Evolutionary conservation across 1,139 yeast genomes (phyloP).

Genomic region (Geotrichum restrictum): DNA sequence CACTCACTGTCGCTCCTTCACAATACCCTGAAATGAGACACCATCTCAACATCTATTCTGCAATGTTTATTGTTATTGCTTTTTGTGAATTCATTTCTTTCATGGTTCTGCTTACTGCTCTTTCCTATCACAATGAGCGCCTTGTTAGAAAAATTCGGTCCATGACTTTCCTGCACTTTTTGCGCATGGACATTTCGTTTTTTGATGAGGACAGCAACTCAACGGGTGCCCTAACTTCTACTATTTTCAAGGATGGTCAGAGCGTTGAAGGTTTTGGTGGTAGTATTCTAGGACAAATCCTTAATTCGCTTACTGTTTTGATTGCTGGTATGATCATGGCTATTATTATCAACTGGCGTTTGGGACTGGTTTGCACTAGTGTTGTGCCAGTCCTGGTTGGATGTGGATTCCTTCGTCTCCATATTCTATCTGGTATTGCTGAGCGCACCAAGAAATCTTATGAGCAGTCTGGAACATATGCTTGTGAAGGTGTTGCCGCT

Average conservation of each 20-base stretch:
- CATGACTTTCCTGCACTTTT: slow-evolving; percentile 34
- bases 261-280: slow-evolving; percentile 82
- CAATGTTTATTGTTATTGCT: slow-evolving; percentile 43
- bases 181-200: slow-evolving; percentile 79
- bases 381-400: slow-evolving; percentile 66
- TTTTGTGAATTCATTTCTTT: slow-evolving; percentile 24
- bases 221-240: slow-evolving; percentile 77
- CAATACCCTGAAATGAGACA: slow-evolving; percentile 38
- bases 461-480: slow-evolving; percentile 39
- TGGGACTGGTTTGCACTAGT: slow-evolving; percentile 59
- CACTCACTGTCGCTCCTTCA: slow-evolving; percentile 38
- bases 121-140: slow-evolving; percentile 20
- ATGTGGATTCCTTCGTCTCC: slow-evolving; percentile 73
- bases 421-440: slow-evolving; percentile 69
- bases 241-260: slow-evolving; percentile 80
- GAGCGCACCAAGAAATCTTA: slow-evolving; percentile 43
- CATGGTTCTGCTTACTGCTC: slow-evolving; percentile 33
- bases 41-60: slow-evolving; percentile 38
- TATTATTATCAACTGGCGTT: slow-evolving; percentile 62
- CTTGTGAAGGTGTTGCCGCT: slow-evolving; percentile 39
- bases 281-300: slow-evolving; percentile 76
- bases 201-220: slow-evolving; percentile 63
- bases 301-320: slow-evolving; percentile 68
- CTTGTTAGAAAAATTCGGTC: slow-evolving; percentile 25
- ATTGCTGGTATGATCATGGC: slow-evolving; percentile 70